A percentile compares a stretch with the other conserved stretches of the same genome.
Conservation (phyloP, 192 early-diverging fungal genomes). For the Backusella tarrabulga region DNA sequence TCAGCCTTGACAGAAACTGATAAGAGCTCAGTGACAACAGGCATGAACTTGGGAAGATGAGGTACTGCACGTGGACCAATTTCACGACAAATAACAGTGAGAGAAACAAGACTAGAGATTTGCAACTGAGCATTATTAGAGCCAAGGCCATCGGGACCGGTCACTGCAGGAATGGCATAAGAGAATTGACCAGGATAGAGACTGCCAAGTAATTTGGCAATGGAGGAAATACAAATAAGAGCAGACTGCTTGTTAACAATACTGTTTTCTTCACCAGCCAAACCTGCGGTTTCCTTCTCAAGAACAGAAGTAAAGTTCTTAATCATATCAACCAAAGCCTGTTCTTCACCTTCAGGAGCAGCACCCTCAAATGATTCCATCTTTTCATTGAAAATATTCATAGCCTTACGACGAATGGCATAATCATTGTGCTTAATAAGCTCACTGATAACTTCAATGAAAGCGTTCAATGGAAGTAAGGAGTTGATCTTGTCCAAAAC, state of each 20-base stretch:
- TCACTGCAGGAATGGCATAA: conserved; percentile 50
- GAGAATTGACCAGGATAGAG: conserved; percentile 62
- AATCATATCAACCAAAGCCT: conserved; percentile 50
- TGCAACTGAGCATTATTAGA: conserved; percentile 45
- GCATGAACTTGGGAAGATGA: conserved; percentile 82
- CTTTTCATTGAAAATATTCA: conserved; percentile 68
- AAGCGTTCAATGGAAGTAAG: conserved; percentile 71
- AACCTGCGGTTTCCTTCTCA: conserved; percentile 38
- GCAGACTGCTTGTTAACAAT: conserved; percentile 72
- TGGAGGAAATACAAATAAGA: conserved; percentile 74
- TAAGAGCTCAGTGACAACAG: conserved; percentile 62
- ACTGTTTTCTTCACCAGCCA: conserved; percentile 39
- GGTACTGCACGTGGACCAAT: conserved; percentile 80
- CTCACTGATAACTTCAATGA: conserved; percentile 65
- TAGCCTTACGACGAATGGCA: conserved; percentile 70
- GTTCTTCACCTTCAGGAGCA: conserved; percentile 42
- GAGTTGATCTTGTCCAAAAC: conserved; percentile 74
- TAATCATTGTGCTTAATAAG: conserved; percentile 61
- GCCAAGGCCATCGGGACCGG: conserved; percentile 44
- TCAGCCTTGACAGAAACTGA: conserved; percentile 41
- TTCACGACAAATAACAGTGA: conserved; percentile 59
- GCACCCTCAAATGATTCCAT: conserved; percentile 35
- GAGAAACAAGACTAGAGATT: conserved; percentile 55
- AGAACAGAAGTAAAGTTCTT: conserved; percentile 44
- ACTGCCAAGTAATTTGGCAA: conserved; percentile 65